Conservation (phyloP, 805 yeast species). For the Ogataea neopini region DNA sequence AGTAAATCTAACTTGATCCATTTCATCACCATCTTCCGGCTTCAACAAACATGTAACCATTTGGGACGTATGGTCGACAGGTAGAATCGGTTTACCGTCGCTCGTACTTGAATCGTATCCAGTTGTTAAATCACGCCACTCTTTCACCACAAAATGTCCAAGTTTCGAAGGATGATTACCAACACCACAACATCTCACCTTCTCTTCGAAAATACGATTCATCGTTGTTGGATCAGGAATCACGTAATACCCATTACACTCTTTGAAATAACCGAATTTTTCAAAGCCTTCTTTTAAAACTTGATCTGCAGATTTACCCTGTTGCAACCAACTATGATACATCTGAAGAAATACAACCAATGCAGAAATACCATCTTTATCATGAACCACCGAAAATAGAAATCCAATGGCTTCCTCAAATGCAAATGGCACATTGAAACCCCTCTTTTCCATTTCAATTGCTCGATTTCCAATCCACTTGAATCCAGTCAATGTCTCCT, state of each 20-base stretch:
- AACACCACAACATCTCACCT: conserved; percentile 32
- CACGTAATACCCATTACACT: conserved; percentile 82
- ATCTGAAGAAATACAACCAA: conserved; percentile 73
- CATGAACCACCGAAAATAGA: conserved; percentile 83
- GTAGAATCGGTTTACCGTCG: conserved; percentile 61
- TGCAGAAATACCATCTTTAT: conserved; percentile 92
- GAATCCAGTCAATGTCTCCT: conserved; percentile 91
- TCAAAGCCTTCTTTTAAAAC: conserved; percentile 59
- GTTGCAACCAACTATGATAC: conserved; percentile 49
- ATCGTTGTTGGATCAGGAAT: conserved; percentile 57
- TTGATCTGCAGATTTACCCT: conserved; percentile 43
- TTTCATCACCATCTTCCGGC: conserved; percentile 17
- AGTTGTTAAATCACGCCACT: conserved; percentile 81
- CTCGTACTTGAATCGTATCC: conserved; percentile 76
- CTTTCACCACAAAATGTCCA: conserved; percentile 57
- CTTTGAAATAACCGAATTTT: conserved; percentile 78
- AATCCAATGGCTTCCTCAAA: conserved; percentile 96
- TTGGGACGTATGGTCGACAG: conserved; percentile 71
- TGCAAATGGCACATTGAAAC: conserved; percentile 79
- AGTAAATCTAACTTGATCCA: conserved; percentile 64
- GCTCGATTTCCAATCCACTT: conserved; percentile 97
- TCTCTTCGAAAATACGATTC: conserved; percentile 52
- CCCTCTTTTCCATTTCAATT: conserved; percentile 62
- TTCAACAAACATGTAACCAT: conserved; percentile 74
- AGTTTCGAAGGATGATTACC: conserved; percentile 46